These are phyloP conservation scores for Ophiostoma novo-ulmi DNA, from an alignment of 2,329 filamentous ascomycete genomes.

Conservation along the genomic window DNA sequence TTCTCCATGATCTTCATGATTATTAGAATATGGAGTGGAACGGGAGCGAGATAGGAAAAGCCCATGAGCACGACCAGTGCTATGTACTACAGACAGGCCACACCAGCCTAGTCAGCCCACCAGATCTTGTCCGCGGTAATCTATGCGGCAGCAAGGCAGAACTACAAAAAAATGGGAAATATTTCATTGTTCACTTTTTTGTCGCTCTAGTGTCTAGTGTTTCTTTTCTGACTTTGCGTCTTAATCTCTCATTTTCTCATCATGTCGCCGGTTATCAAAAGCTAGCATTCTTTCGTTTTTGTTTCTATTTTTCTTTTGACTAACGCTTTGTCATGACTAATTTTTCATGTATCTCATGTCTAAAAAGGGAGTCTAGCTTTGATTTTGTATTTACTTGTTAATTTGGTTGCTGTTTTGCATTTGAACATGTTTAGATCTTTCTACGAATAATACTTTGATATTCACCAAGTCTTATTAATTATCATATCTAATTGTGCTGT, in stretches of 20 bases:
- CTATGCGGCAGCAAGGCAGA: neutral
- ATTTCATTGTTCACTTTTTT: too few species aligned
- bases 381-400: neutral
- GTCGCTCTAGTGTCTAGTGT: too few species aligned
- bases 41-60: neutral
- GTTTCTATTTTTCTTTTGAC: neutral
- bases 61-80: too few species aligned
- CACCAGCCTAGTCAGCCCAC: too few species aligned
- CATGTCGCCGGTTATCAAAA: too few species aligned
- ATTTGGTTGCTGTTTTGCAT: neutral
- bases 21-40: neutral
- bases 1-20: too few species aligned
- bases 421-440: neutral
- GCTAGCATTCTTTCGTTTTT: neutral
- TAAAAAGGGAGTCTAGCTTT: neutral
- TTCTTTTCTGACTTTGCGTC: too few species aligned
- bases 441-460: too few species aligned
- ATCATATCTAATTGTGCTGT: neutral
- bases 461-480: neutral
- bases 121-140: neutral
- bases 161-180: neutral
- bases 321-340: neutral
- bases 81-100: too few species aligned
- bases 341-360: slow-evolving; percentile 2
- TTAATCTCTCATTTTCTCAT: too few species aligned